A percentile compares a stretch with the other conserved stretches of the same genome.
phyloP scores from a whole-genome alignment of 2,329 filamentous ascomycete genomes.

The Aurifilum marmelostoma region DNA sequence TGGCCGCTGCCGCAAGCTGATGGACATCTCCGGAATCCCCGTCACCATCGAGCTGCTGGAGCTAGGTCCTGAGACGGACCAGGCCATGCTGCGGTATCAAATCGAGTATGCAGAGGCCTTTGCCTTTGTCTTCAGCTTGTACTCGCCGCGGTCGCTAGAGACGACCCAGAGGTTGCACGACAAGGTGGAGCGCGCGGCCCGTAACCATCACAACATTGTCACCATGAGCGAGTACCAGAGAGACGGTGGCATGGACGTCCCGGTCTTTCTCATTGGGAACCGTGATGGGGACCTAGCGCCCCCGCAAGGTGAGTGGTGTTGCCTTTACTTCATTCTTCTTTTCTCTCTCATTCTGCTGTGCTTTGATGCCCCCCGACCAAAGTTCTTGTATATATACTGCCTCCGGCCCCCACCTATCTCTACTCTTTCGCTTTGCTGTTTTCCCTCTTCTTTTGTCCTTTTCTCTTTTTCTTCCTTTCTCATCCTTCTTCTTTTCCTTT shows the following conservation, averaged over 20 bases:
- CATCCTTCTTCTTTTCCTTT: background rate
- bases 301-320: slow-evolving; percentile 26
- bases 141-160: slow-evolving; percentile 28
- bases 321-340: background rate
- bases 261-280: slow-evolving; percentile 29
- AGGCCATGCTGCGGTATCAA: slow-evolving; percentile 30
- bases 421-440: background rate
- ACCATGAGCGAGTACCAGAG: slow-evolving; percentile 29
- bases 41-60: slow-evolving; percentile 28
- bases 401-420: background rate
- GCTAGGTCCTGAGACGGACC: slow-evolving; percentile 27
- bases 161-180: slow-evolving; percentile 26
- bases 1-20: slow-evolving; percentile 28
- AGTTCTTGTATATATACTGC: background rate
- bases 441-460: background rate
- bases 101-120: slow-evolving; percentile 30
- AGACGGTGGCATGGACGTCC: slow-evolving; percentile 24
- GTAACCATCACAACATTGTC: slow-evolving; percentile 30
- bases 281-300: slow-evolving; percentile 28
- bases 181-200: slow-evolving; percentile 25
- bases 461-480: background rate
- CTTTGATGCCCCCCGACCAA: no score
- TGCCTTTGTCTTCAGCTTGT: slow-evolving; percentile 29
- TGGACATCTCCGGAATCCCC: slow-evolving; percentile 28
- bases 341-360: background rate